Conservation (phyloP, 78 protist species). For the Guillardia theta region DNA sequence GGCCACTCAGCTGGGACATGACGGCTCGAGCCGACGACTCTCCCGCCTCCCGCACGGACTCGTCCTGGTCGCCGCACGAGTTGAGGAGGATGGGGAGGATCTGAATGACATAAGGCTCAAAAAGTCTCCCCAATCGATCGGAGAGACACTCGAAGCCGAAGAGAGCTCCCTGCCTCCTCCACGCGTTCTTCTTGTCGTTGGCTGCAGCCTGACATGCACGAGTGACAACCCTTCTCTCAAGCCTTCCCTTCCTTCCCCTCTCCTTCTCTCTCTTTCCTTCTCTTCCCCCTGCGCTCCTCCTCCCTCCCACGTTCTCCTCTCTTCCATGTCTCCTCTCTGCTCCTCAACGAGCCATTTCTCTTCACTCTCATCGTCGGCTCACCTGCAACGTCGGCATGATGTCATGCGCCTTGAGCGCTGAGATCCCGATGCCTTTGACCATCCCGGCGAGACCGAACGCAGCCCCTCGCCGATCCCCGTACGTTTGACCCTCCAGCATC, state of each 20-base stretch:
- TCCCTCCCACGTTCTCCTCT: too few species aligned
- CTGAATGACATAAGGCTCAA: slow-evolving; percentile 90
- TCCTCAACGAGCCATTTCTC: too few species aligned
- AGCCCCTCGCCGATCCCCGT: slow-evolving; percentile 73
- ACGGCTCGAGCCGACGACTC: neutral
- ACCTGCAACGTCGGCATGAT: slow-evolving; percentile 65
- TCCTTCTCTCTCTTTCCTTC: too few species aligned
- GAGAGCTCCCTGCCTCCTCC: slow-evolving; percentile 81
- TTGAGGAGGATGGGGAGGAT: slow-evolving; percentile 70
- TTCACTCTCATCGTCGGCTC: too few species aligned
- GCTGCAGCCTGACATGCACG: too few species aligned
- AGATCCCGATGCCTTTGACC: slow-evolving; percentile 82
- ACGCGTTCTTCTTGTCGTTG: slow-evolving; percentile 26
- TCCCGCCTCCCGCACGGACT: slow-evolving; percentile 38
- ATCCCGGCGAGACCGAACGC: slow-evolving; percentile 90
- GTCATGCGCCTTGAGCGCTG: slow-evolving; percentile 67
- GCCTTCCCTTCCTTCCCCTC: too few species aligned
- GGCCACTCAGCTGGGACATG: slow-evolving; percentile 56
- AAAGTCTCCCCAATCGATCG: slow-evolving; percentile 73
- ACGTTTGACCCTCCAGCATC: neutral
- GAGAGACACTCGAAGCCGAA: slow-evolving; percentile 73
- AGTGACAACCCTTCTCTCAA: too few species aligned
- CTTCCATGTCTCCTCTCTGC: too few species aligned
- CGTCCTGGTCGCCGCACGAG: slow-evolving; percentile 4
- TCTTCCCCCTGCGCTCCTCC: too few species aligned